Base-by-base conservation (phyloP, 2,329 filamentous ascomycete genomes). In the Fusarium tuaranense region DNA sequence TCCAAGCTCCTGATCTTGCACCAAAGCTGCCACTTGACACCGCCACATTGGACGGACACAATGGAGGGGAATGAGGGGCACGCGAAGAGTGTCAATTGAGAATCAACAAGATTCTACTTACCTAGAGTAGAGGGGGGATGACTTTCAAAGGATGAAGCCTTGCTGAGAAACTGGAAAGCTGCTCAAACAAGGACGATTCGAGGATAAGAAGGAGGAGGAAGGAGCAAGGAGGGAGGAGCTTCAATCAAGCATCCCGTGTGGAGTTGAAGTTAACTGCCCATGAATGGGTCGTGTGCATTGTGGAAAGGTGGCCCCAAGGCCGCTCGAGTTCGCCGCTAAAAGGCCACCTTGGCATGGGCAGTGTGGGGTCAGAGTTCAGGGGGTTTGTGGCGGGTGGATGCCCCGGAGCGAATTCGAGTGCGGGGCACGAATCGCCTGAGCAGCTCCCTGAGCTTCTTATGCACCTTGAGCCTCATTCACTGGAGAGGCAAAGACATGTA, bases 241-340 rank as follows among this genome's bases (percentile, higher is more conserved):
- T 71, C 72, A 69, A 71, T 30, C 51, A 65, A 69, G 41, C 68
- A 66, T 70, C 48, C 27, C 6, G 27, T 55, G 74, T 73, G 74
- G 78, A 76, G 75, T 67, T 71, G 64, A 69, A 57, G 59, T 65
- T 53, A n/a, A 32, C 48, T 53, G 25, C 25, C 48, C 25, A 32
- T 53, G 48, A 39, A 76, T 55, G 48, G 72, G 73, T 79, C 77
- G 79, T 78, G 79, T 80, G 75, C 78, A 67, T 81, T 80, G 70
- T 76, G 79, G 81, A 77, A 82, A 83, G 77, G 81, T 83, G 81
- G 80, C 81, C 80, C 79, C 64, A 78, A 78, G 68, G 51, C 30
- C 70, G 30, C 30, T 32, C 30, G 69, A 79, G 77, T 71, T 71
- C 65, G 76, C 76, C 71, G 55, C 73, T 76, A 71, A 66, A 61